Evolutionary conservation across 208 protist species (phyloP).

Genomic region (Trypanosoma theileri): DNA sequence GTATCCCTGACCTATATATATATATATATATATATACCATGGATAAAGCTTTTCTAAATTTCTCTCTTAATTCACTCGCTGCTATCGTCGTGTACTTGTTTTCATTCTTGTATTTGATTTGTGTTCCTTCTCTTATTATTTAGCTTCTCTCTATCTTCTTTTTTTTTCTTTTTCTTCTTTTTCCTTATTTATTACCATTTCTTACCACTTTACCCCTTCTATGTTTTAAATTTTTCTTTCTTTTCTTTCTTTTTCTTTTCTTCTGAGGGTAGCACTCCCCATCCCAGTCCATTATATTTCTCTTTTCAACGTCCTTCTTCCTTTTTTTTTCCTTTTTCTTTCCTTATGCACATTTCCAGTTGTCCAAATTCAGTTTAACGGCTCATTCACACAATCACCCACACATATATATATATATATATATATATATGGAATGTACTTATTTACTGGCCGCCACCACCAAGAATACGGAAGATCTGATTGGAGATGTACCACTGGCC

Average conservation of each 20-base stretch:
- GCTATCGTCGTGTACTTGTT: too few species aligned
- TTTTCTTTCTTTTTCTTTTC: neutral
- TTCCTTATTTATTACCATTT: neutral
- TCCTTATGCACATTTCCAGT: neutral
- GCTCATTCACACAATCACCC: too few species aligned
- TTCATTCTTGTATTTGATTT: neutral
- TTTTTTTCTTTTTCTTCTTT: neutral
- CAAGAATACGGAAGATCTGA: slow-evolving; percentile 89
- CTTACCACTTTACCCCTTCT: too few species aligned
- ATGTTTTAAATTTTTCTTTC: too few species aligned
- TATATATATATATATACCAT: too few species aligned
- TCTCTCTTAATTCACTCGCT: too few species aligned
- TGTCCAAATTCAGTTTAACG: too few species aligned
- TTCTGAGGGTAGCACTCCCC: neutral
- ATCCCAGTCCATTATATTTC: neutral
- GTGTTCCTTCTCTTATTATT: too few species aligned
- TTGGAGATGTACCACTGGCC: slow-evolving; percentile 87
- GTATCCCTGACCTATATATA: too few species aligned
- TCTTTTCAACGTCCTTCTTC: neutral
- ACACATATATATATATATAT: slow-evolving; percentile 17
- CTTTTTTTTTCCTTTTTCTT: slow-evolving; percentile 1
- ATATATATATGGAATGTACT: slow-evolving; percentile 4
- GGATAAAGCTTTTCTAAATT: too few species aligned
- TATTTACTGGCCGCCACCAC: slow-evolving; percentile 72
- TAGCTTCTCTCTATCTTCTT: slow-evolving; percentile 8